phyloP scores from a whole-genome alignment of 2,329 filamentous ascomycete species.

The Periglandula ipomoeae region DNA sequence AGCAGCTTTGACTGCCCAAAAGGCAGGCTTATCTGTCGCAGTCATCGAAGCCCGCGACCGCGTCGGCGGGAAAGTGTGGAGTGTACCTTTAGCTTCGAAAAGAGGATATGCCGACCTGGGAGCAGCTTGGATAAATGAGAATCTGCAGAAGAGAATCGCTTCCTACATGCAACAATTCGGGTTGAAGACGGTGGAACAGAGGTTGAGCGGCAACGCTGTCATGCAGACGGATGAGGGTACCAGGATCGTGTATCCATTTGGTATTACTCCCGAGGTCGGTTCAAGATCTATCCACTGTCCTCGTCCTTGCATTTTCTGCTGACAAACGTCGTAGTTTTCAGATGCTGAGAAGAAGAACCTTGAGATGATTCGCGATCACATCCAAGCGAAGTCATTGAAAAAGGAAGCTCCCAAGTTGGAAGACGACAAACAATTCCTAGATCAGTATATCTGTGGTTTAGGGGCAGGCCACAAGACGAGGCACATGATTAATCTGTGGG shows the following conservation, averaged over 20 bases:
- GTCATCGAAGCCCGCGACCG: conserved; percentile 41
- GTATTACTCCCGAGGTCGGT: neutral
- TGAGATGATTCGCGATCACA: neutral
- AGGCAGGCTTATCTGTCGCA: conserved; percentile 27
- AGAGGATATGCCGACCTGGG: conserved; percentile 39
- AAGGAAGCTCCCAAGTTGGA: neutral
- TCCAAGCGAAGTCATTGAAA: neutral
- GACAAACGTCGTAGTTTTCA: neutral
- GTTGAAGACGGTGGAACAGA: neutral
- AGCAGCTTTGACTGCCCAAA: conserved; percentile 25
- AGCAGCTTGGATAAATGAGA: conserved; percentile 52
- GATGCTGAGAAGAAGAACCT: neutral
- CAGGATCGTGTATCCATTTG: neutral
- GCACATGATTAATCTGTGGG: conserved; percentile 5
- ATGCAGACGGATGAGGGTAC: neutral
- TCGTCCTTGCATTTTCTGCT: no score
- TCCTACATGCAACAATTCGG: neutral
- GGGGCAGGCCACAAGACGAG: neutral
- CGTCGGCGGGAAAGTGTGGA: conserved; percentile 44
- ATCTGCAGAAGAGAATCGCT: conserved; percentile 31
- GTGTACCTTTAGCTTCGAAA: conserved; percentile 20
- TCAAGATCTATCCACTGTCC: neutral
- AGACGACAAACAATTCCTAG: neutral
- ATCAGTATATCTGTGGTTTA: neutral
- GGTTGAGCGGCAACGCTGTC: neutral